Conservation (phyloP, 139 green algal genomes). For the Tetradesmus lagerheimii region DNA sequence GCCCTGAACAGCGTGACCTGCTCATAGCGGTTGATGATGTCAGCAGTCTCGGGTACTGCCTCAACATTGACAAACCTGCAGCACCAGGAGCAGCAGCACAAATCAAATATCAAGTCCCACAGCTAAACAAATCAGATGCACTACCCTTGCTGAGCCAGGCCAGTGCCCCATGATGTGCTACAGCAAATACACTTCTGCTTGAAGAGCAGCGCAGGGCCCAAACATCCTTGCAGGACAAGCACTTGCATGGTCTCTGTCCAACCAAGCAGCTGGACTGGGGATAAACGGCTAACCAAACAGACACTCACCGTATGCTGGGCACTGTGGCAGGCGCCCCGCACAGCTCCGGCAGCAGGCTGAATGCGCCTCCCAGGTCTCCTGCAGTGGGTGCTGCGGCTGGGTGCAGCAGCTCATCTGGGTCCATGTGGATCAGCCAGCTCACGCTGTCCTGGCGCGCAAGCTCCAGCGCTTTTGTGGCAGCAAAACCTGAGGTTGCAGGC, state of each 20-base stretch:
- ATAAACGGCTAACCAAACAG: no score
- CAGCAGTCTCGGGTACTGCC: conserved; percentile 60
- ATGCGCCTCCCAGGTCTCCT: neutral
- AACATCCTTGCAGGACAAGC: no score
- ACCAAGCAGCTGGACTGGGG: no score
- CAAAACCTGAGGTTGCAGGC: no score
- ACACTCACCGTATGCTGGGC: conserved; percentile 38
- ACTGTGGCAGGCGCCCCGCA: conserved; percentile 16
- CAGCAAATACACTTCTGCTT: no score
- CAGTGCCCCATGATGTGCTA: no score
- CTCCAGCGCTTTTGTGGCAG: conserved; percentile 16
- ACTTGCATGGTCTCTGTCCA: no score
- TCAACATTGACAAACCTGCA: conserved; percentile 73
- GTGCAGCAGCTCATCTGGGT: conserved; percentile 71
- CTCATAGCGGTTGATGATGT: conserved; percentile 63
- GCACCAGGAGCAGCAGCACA: neutral
- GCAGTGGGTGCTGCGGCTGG: conserved; percentile 8
- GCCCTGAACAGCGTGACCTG: conserved; percentile 72
- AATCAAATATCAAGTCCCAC: neutral
- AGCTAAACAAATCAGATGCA: neutral
- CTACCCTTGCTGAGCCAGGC: no score
- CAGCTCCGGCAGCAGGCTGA: conserved; percentile 47
- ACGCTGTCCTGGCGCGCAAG: conserved; percentile 44
- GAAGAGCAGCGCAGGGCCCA: no score
- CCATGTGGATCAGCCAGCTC: conserved; percentile 69